Conservation (phyloP, 1,139 yeast species). For the Hemisphaericaspora xylofermentans region DNA sequence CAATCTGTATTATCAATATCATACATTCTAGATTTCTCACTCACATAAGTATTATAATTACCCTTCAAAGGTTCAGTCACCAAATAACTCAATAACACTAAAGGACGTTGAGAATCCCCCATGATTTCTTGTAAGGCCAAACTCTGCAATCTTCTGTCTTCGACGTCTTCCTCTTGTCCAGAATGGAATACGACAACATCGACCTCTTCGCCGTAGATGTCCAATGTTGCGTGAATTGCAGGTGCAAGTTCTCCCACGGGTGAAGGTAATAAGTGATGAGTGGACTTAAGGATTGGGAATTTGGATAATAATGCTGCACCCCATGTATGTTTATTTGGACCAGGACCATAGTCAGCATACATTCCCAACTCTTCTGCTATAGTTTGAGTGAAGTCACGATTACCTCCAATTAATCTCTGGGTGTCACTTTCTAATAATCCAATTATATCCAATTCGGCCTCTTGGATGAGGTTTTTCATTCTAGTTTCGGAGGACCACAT, state of each 20-base stretch:
- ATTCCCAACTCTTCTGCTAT: conserved; percentile 90
- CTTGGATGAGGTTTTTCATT: conserved; percentile 79
- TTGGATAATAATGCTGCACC: conserved; percentile 91
- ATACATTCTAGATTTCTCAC: conserved; percentile 79
- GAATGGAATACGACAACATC: conserved; percentile 97
- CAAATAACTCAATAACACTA: conserved; percentile 80
- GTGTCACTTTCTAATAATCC: conserved; percentile 93
- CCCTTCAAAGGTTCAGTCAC: conserved; percentile 87
- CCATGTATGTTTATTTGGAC: conserved; percentile 98
- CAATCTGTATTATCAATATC: conserved; percentile 93
- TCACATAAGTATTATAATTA: conserved; percentile 87
- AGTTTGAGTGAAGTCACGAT: conserved; percentile 88
- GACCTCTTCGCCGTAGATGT: conserved; percentile 80
- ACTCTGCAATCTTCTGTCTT: conserved; percentile 87
- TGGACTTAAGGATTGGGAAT: conserved; percentile 86
- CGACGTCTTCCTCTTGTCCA: conserved; percentile 96
- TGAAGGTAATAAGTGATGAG: conserved; percentile 87
- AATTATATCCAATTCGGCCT: conserved; percentile 85
- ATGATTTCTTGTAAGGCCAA: conserved; percentile 73
- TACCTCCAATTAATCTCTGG: conserved; percentile 91
- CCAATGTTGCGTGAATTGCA: conserved; percentile 93
- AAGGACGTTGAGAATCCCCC: conserved; percentile 76
- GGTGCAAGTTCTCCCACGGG: conserved; percentile 99
- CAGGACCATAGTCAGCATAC: conserved; percentile 97
- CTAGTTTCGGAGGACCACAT: conserved; percentile 97